These are phyloP conservation scores for Triticum monococcum DNA, from an alignment of 176 grass and related monocot genomes.

Conservation along the genomic window DNA sequence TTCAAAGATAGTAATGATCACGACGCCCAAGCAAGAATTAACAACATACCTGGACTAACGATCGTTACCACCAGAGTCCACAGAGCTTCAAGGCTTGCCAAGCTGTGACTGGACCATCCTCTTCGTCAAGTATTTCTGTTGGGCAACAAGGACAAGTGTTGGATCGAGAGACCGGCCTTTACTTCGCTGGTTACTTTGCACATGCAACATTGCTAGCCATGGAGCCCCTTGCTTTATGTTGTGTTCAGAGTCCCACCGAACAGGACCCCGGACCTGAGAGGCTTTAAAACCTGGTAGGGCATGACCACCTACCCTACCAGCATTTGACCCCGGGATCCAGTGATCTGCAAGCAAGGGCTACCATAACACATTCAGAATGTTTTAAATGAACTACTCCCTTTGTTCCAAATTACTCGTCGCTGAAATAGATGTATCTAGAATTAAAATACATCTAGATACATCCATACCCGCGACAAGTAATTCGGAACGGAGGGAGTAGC, in stretches of 20 bases:
- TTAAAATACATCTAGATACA: too few relatives aligned
- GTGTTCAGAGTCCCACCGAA: not conserved
- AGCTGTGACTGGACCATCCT: not conserved
- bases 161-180: not conserved
- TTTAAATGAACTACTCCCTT: not conserved
- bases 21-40: not conserved
- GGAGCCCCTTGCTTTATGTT: not conserved
- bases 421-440: too few relatives aligned
- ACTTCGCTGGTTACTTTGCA: not conserved
- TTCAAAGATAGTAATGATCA: too few relatives aligned
- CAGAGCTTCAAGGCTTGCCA: not conserved
- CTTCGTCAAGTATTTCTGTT: not conserved
- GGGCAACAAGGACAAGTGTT: not conserved
- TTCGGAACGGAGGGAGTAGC: too few relatives aligned
- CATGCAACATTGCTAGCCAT: not conserved
- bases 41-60: not conserved
- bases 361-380: not conserved
- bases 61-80: not conserved
- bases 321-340: not conserved
- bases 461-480: too few relatives aligned
- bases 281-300: constrained; percentile 1
- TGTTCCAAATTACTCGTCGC: too few relatives aligned
- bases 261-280: not conserved
- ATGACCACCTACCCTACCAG: not conserved
- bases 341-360: not conserved